These are phyloP conservation scores for Acanthochlamys bracteata DNA, from an alignment of 106 monocot genomes.

Conservation along the genomic window DNA sequence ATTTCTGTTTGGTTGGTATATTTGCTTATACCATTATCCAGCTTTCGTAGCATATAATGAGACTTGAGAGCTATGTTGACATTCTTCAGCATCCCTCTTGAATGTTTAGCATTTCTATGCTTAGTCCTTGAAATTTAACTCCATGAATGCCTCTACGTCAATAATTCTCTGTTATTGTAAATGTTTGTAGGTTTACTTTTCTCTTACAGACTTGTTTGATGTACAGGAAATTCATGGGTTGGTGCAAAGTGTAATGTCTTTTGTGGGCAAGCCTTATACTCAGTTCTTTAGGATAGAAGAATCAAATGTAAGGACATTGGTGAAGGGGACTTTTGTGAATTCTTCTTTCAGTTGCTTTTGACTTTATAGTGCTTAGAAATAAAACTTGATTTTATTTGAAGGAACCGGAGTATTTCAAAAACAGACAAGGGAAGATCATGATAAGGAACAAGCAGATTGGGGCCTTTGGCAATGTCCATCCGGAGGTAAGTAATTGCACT, in stretches of 20 bases:
- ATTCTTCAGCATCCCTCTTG: too few species aligned
- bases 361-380: not conserved
- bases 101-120: too few species aligned
- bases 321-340: not conserved
- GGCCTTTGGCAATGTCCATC: not conserved
- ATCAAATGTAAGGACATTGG: conserved; percentile 1
- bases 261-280: not conserved
- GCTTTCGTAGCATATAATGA: too few species aligned
- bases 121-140: too few species aligned
- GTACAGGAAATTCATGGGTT: not conserved
- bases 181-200: not conserved
- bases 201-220: not conserved
- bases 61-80: too few species aligned
- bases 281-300: not conserved
- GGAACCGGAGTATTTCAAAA: not conserved
- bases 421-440: not conserved
- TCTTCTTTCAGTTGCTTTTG: not conserved
- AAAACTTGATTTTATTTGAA: not conserved
- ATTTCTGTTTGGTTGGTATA: too few species aligned
- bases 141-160: too few species aligned
- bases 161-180: not conserved
- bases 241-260: not conserved
- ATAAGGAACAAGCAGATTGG: conserved; percentile 1
- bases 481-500: not conserved
- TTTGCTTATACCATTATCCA: too few species aligned